phyloP scores from a whole-genome alignment of 2,329 filamentous ascomycete genomes.

The Blastomyces percursus region DNA sequence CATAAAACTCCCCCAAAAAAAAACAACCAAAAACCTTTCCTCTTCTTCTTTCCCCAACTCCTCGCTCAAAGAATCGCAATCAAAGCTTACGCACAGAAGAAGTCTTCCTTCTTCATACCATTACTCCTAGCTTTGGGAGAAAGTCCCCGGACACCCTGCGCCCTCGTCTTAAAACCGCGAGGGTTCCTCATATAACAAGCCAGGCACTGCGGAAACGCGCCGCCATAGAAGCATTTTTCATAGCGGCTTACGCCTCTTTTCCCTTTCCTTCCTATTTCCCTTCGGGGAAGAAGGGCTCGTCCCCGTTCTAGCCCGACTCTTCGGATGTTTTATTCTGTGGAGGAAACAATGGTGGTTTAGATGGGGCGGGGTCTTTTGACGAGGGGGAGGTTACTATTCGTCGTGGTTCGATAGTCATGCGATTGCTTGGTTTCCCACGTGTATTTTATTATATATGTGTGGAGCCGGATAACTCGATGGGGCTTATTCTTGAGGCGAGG shows the following conservation, averaged over 20 bases:
- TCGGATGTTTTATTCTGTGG: constrained; percentile 15
- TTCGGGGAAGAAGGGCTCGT: constrained; percentile 8
- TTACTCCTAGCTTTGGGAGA: constrained; percentile 79
- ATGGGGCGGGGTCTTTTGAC: constrained; percentile 27
- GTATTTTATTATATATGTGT: constrained; percentile 18
- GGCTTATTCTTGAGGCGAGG: constrained; percentile 99
- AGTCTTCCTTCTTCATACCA: constrained; percentile 24
- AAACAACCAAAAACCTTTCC: constrained; percentile 13
- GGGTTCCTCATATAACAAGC: constrained; percentile 19
- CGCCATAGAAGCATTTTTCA: constrained; percentile 90
- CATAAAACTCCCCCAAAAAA: constrained; percentile 9
- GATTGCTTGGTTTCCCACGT: constrained; percentile 64
- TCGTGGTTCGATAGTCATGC: constrained; percentile 96
- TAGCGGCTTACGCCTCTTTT: constrained; percentile 65
- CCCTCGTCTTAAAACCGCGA: constrained; percentile 11
- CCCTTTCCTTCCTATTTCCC: constrained; percentile 39
- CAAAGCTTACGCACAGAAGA: constrained; percentile 91
- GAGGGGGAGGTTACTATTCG: constrained; percentile 61
- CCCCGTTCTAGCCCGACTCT: neutral
- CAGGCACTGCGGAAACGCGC: constrained; percentile 85
- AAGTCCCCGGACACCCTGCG: constrained; percentile 95
- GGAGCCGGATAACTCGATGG: constrained; percentile 88
- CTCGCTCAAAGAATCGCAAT: constrained; percentile 99
- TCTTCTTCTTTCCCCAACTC: constrained; percentile 49
- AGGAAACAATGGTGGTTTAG: constrained; percentile 19